Evolutionary conservation across 1,284 basidiomycete genomes (phyloP).

Genomic region (Leccinum subatratum): DNA sequence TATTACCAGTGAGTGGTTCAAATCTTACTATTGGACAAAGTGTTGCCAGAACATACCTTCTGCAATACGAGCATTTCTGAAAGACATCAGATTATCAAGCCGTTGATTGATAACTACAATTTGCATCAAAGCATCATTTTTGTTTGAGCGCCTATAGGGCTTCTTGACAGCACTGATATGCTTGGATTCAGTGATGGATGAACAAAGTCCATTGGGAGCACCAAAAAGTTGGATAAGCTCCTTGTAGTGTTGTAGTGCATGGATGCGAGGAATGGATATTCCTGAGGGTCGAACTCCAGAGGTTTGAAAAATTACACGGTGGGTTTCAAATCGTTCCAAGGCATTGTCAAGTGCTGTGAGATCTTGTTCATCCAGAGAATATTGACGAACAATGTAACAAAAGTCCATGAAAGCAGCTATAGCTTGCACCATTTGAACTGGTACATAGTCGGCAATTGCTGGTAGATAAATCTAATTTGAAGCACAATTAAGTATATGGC

Average conservation of each 20-base stretch:
- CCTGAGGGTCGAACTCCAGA: background rate
- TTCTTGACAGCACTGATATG: background rate
- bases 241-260: background rate
- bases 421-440: constrained; percentile 11
- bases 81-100: background rate
- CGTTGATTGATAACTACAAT: background rate
- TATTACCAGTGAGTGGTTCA: background rate
- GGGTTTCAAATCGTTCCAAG: background rate
- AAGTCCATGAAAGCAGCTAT: constrained; percentile 14
- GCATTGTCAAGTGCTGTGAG: background rate
- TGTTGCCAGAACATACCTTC: too few relatives aligned
- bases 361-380: background rate
- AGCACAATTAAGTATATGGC: background rate
- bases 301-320: background rate
- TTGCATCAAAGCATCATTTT: background rate
- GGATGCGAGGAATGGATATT: background rate
- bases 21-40: too few relatives aligned
- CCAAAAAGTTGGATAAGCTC: background rate
- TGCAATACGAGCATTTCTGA: background rate
- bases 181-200: background rate
- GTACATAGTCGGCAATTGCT: constrained; percentile 15
- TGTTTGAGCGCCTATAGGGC: background rate
- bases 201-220: background rate
- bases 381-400: constrained; percentile 5
- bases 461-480: constrained; percentile 12